Evolutionary conservation across 805 yeast genomes (phyloP).

Genomic region (Starmerella potacharoeniae): DNA sequence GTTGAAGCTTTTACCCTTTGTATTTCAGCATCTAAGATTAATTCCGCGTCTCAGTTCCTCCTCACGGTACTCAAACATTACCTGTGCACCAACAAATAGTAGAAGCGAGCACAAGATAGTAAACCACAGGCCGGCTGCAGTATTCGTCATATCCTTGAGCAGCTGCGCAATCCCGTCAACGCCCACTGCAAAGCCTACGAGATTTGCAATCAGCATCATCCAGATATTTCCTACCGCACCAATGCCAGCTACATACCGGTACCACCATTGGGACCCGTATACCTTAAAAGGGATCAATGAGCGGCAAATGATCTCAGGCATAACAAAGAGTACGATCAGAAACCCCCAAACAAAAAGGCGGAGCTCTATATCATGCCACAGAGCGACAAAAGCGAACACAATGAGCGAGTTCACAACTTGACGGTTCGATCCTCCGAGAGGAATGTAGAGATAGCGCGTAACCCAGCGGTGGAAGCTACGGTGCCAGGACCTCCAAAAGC

Average conservation of each 20-base stretch:
- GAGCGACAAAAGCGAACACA: slow-evolving; percentile 89
- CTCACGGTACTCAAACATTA: slow-evolving; percentile 89
- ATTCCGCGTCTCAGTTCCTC: slow-evolving; percentile 75
- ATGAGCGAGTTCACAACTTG: slow-evolving; percentile 67
- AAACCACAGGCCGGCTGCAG: slow-evolving; percentile 49
- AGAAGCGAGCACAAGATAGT: slow-evolving; percentile 54
- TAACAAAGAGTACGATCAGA: slow-evolving; percentile 71
- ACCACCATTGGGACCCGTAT: slow-evolving; percentile 49
- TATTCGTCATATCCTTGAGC: slow-evolving; percentile 57
- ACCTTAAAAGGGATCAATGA: slow-evolving; percentile 28
- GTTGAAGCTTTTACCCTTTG: no score
- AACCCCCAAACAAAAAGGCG: slow-evolving; percentile 90
- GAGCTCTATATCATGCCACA: slow-evolving; percentile 96
- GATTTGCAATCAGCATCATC: slow-evolving; percentile 96
- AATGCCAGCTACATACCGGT: slow-evolving; percentile 65
- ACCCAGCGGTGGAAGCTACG: slow-evolving; percentile 87
- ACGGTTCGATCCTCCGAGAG: slow-evolving; percentile 71
- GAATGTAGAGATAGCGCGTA: slow-evolving; percentile 76
- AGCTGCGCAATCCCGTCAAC: slow-evolving; percentile 66
- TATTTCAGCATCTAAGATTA: slow-evolving; percentile 54
- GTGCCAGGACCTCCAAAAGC: slow-evolving; percentile 99
- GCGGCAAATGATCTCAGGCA: slow-evolving; percentile 73
- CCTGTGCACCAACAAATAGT: slow-evolving; percentile 75
- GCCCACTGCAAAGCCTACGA: slow-evolving; percentile 91
- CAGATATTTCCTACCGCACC: slow-evolving; percentile 88